Base-by-base conservation (phyloP, 148 eudicot species). In the Cornus suecica region DNA sequence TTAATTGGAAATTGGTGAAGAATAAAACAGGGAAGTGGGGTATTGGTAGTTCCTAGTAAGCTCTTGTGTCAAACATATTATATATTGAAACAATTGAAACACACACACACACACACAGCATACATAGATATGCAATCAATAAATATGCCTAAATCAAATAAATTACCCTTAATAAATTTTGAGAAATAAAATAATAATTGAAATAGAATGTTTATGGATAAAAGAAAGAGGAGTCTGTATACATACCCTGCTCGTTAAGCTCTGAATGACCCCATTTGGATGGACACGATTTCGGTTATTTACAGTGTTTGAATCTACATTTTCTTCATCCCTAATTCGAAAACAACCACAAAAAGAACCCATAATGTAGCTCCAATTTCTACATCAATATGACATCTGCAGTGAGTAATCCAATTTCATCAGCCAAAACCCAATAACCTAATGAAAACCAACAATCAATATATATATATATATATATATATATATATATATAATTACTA, bases 291-390 rank as follows among this genome's bases (percentile, higher is more conserved):
- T 69, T 54, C 31, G n/a, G 51, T 76, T 69, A 67, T 74, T 25
- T 15, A 77, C 58, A 71, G 16, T 27, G 64, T 48, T 74, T 28
- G 73, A 48, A 25, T 14, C 78, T 14, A 3, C 76, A 78, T 11
- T 65, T 27, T 74, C 78, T 73, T 65, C 72, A 54, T 78, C 78
- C 58, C 64, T 61, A 58, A 65, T 78, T 42, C 0, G 70, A 66
- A 84, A 78, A 71, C 87, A 84, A 45, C 80, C 27, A 73, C 80
- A 81, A 22, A 78, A 15, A 52, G 71, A 52, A 73, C 87, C 84
- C 87, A 84, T 84, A 14, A 32, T 67, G 77, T 32, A 66, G 15
- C 71, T 72, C 29, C 68, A 74, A 74, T 24, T 66, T 32, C 60
- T 65, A 65, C 54, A 51, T 71, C 14, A 20, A 18, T 28, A 8